Conservation (phyloP, 1,284 basidiomycete species). For the Trametes versicolor region DNA sequence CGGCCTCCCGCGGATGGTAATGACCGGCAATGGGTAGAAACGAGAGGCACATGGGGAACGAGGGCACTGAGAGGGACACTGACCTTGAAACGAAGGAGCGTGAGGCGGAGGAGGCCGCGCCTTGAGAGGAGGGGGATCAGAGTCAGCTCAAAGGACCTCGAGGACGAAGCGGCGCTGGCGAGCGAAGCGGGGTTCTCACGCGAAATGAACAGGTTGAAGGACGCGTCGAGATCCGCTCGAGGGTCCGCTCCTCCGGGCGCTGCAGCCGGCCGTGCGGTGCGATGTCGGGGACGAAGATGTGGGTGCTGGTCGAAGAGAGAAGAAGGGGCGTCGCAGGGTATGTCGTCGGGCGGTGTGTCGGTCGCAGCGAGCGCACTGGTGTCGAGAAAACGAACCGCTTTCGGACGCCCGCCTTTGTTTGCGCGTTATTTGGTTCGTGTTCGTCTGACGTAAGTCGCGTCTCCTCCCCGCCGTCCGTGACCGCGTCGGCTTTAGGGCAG, state of each 20-base stretch:
- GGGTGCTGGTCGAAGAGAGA: slow-evolving; percentile 5
- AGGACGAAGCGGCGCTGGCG: slow-evolving; percentile 34
- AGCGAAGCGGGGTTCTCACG: slow-evolving; percentile 41
- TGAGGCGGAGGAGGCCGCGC: slow-evolving; percentile 77
- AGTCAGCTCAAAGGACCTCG: slow-evolving; percentile 36
- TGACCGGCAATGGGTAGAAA: slow-evolving; percentile 8
- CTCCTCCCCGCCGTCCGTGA: slow-evolving; percentile 25
- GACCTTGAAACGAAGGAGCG: slow-evolving; percentile 67
- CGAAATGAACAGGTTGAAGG: slow-evolving; percentile 35
- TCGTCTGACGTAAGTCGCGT: slow-evolving; percentile 40
- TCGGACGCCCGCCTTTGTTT: slow-evolving; percentile 40
- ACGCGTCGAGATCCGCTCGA: slow-evolving; percentile 38
- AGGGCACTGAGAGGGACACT: slow-evolving; percentile 27
- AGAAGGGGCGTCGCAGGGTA: slow-evolving; percentile 35
- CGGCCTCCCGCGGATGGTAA: background rate
- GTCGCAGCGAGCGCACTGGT: slow-evolving; percentile 28
- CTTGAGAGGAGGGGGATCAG: slow-evolving; percentile 49
- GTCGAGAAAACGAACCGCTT: slow-evolving; percentile 20
- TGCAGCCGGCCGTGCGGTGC: slow-evolving; percentile 16
- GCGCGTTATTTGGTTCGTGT: slow-evolving; percentile 47
- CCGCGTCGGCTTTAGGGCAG: slow-evolving; percentile 33
- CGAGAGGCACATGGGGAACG: slow-evolving; percentile 7
- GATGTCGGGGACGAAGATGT: slow-evolving; percentile 1
- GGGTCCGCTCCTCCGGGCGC: slow-evolving; percentile 40
- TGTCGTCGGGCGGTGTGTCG: slow-evolving; percentile 16